These are phyloP conservation scores for Trichoderma asperelloides DNA, from an alignment of 495 filamentous ascomycete genomes.

Conservation along the genomic window DNA sequence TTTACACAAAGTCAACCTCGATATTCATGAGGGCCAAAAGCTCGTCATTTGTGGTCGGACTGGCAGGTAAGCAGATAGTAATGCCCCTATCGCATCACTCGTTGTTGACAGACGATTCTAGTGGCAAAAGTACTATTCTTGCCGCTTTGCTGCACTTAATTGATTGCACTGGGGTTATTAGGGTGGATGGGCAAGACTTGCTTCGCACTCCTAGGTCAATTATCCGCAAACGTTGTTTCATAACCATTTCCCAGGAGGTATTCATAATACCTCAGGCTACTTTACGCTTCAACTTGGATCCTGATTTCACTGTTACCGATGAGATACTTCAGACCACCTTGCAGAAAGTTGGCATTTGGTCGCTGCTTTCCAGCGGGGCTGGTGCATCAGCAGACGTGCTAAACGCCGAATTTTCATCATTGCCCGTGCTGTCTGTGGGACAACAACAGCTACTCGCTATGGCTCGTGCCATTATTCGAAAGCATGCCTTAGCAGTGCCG, in stretches of 20 bases:
- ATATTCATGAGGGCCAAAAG: slow-evolving; percentile 26
- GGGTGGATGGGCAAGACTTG: not conserved
- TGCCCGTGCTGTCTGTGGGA: not conserved
- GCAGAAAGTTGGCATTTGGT: not conserved
- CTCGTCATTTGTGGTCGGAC: slow-evolving; percentile 26
- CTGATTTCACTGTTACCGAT: not conserved
- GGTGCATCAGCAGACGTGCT: not conserved
- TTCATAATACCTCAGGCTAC: not conserved
- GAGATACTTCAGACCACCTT: not conserved
- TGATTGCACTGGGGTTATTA: not conserved
- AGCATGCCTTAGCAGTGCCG: not conserved
- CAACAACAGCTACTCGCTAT: not conserved
- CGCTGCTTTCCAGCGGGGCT: not conserved
- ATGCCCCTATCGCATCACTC: not conserved
- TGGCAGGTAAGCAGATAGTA: slow-evolving; percentile 16
- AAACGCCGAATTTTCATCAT: not conserved
- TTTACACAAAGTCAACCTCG: slow-evolving; percentile 22
- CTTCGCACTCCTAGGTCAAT: not conserved
- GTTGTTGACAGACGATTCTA: not conserved
- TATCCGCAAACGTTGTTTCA: not conserved
- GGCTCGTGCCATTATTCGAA: not conserved
- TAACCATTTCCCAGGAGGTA: not conserved
- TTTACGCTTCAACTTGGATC: not conserved
- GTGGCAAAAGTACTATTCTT: not conserved
- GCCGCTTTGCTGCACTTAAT: not conserved